Conservation (phyloP, 2,329 filamentous ascomycete genomes). For the Colletotrichum spaethianum region DNA sequence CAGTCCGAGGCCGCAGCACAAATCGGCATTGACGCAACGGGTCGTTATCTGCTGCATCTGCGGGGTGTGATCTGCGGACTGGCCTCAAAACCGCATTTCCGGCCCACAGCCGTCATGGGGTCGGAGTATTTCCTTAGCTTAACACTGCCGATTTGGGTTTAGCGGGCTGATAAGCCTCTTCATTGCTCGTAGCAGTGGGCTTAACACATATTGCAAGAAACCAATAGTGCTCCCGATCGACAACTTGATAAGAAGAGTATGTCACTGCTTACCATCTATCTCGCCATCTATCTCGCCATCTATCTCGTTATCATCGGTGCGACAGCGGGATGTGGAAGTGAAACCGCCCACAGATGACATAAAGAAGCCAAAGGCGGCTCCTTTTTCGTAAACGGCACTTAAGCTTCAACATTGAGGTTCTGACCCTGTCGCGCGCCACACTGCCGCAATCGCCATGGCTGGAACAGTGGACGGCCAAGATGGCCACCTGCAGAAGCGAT, state of each 20-base stretch:
- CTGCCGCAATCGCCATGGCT: not conserved
- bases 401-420: not conserved
- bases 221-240: not conserved
- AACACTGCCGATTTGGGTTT: constrained; percentile 21
- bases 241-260: not conserved
- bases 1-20: not conserved
- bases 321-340: not conserved
- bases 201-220: not conserved
- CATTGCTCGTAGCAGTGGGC: not conserved
- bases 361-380: constrained; percentile 4
- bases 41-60: constrained; percentile 5
- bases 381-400: not conserved
- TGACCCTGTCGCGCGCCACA: not conserved
- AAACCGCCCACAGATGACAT: constrained; percentile 9
- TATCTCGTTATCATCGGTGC: not conserved
- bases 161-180: not conserved
- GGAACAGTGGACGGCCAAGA: constrained; percentile 13
- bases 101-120: constrained; percentile 4
- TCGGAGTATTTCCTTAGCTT: constrained; percentile 29
- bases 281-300: too few species aligned
- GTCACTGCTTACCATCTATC: not conserved
- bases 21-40: not conserved
- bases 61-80: constrained; percentile 18
- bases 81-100: constrained; percentile 5
- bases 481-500: constrained; percentile 53